These are phyloP conservation scores for Lolium perenne DNA, from an alignment of 176 grass and related monocot genomes.

Conservation along the genomic window DNA sequence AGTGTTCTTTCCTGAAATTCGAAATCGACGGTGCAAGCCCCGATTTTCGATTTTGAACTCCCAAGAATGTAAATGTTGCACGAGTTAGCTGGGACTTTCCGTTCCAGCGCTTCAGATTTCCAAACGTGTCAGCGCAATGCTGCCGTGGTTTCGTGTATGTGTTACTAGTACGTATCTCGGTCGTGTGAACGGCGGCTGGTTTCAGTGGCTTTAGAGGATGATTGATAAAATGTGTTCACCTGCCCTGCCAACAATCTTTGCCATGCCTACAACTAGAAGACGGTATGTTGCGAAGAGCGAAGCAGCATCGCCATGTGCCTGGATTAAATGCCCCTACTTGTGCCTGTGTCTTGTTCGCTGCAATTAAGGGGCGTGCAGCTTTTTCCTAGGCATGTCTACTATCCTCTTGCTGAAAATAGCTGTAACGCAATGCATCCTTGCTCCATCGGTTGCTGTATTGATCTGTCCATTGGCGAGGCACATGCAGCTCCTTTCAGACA, in stretches of 20 bases:
- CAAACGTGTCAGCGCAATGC: too few relatives aligned
- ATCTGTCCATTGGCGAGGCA: background rate
- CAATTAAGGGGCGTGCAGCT: constrained; percentile 23
- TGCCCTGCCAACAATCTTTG: background rate
- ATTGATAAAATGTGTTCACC: background rate
- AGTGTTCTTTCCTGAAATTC: background rate
- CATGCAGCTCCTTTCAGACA: background rate
- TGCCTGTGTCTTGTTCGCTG: background rate
- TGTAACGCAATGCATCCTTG: background rate
- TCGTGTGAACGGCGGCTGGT: background rate
- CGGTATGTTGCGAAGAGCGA: background rate
- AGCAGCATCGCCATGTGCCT: constrained; percentile 35
- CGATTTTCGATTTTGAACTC: background rate
- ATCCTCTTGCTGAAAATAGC: background rate
- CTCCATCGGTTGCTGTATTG: background rate
- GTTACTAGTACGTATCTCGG: too few relatives aligned
- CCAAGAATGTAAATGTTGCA: constrained; percentile 4
- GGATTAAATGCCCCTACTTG: constrained; percentile 23
- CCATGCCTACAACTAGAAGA: background rate
- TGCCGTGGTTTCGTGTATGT: background rate
- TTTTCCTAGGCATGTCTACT: background rate
- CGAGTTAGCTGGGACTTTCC: background rate
- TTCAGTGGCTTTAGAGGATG: background rate
- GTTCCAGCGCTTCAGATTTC: too few relatives aligned
- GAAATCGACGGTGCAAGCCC: background rate